Conservation (phyloP, 2,329 filamentous ascomycete species). For the Clarireedia paspali region DNA sequence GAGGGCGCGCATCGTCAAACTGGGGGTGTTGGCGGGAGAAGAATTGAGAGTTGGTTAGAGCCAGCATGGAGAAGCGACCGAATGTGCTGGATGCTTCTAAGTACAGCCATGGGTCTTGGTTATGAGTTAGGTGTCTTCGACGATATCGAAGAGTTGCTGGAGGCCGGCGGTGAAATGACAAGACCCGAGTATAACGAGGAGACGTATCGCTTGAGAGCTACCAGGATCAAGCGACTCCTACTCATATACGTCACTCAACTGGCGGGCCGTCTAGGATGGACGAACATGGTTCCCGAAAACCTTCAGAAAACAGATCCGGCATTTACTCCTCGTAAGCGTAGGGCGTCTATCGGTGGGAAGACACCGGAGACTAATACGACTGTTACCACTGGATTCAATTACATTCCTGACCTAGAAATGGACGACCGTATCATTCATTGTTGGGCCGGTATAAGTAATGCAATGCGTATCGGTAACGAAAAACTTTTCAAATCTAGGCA, state of each 20-base stretch:
- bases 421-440: slow-evolving; percentile 72
- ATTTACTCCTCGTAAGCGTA: slow-evolving; percentile 36
- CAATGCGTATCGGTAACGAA: slow-evolving; percentile 88
- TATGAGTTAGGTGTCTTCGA: slow-evolving; percentile 97
- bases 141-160: slow-evolving; percentile 66
- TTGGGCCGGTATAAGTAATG: slow-evolving; percentile 88
- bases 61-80: slow-evolving; percentile 90
- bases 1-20: slow-evolving; percentile 34
- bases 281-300: slow-evolving; percentile 79
- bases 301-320: slow-evolving; percentile 50
- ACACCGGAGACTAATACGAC: slow-evolving; percentile 54
- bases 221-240: slow-evolving; percentile 76
- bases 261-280: slow-evolving; percentile 86
- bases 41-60: slow-evolving; percentile 93
- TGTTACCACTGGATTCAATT: slow-evolving; percentile 52
- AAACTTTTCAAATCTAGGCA: slow-evolving; percentile 80
- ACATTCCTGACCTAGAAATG: slow-evolving; percentile 58
- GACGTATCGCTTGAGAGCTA: slow-evolving; percentile 66
- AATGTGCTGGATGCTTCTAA: slow-evolving; percentile 97
- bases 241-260: slow-evolving; percentile 89
- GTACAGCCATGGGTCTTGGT: slow-evolving; percentile 79
- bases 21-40: slow-evolving; percentile 64
- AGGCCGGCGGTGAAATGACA: slow-evolving; percentile 49
- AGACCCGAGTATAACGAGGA: slow-evolving; percentile 66
- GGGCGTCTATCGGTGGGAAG: slow-evolving; percentile 42